Base-by-base conservation (phyloP, 352 stramenopile genomes). In the Phytophthora sansomeana region DNA sequence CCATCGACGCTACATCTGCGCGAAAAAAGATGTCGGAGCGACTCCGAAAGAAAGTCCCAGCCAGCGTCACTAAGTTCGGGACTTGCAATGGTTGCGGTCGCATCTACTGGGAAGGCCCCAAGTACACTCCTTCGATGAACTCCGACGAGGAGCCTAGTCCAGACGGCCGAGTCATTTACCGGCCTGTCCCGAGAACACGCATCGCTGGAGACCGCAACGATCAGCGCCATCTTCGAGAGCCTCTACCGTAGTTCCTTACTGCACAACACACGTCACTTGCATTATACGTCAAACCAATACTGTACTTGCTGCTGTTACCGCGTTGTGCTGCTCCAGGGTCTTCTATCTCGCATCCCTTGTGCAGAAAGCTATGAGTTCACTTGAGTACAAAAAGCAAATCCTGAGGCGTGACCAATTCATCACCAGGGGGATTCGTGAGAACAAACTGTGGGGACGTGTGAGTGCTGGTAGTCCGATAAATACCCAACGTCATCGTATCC, bases 101-200 rank as follows among this genome's bases (percentile, higher is more conserved):
- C 42, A 63, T 92, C 46, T 94, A 88, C 67, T 92, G 85, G 85
- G 80, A 86, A 61, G 83, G 81, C 13, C 80, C 82, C 39, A 94
- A 94, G 69, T 92, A 90, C 67, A 78, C 75, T 21, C 76, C 73
- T 38, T 54, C 70, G 0, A 44, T 43, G 33, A 63, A 16, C 28
- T 42, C 42, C 21, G 36, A 32, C n/a, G 24, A 16, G 2, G 42
- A 54, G 10, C 26, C 53, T 21, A 58, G 29, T 17, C 29, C 49
- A 3, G 58, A 52, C 30, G 59, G 59, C 14, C 33, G 39, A 41
- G 70, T 75, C 21, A 42, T 63, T 16, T 78, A 78, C 36, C 55
- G 56, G 7, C 65, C 65, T 35, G 69, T 74, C 0, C 64, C 63
- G 28, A 63, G 58, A 21, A 68, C 58, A 29, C 58, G 64, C 19